phyloP scores from a whole-genome alignment of 1,284 basidiomycete species.

The Ganoderma leucocontextum region DNA sequence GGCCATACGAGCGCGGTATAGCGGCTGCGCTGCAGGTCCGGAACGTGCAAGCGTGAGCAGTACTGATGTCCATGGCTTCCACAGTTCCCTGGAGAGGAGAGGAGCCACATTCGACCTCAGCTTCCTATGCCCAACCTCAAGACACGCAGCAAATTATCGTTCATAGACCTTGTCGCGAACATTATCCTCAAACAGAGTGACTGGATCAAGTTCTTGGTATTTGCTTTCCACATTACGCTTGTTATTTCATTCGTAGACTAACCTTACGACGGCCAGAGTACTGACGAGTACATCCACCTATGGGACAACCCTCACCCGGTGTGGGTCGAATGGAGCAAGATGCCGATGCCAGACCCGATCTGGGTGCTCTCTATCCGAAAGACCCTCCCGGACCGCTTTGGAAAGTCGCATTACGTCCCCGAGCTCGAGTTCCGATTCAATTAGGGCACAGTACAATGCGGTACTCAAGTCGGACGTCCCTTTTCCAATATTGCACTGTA shows the following conservation, averaged over 20 bases:
- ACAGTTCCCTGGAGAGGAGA: constrained; percentile 7
- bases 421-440: constrained; percentile 7
- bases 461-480: too few species aligned
- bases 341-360: not conserved
- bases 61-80: not conserved
- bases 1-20: too few species aligned
- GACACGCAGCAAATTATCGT: not conserved
- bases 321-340: constrained; percentile 8
- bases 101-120: not conserved
- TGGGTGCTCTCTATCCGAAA: constrained; percentile 4
- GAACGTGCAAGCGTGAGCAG: not conserved
- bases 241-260: not conserved
- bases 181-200: constrained; percentile 1
- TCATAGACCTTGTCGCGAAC: constrained; percentile 2
- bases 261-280: not conserved
- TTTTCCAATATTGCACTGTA: not conserved
- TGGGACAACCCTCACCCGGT: constrained; percentile 8
- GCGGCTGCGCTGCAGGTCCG: too few species aligned
- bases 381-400: constrained; percentile 9
- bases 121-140: constrained; percentile 4
- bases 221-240: not conserved
- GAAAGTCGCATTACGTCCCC: constrained; percentile 6
- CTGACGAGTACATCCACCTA: not conserved
- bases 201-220: not conserved
- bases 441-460: not conserved